phyloP scores from a whole-genome alignment of 805 yeast species.

The Hanseniaspora pseudoguilliermondii region DNA sequence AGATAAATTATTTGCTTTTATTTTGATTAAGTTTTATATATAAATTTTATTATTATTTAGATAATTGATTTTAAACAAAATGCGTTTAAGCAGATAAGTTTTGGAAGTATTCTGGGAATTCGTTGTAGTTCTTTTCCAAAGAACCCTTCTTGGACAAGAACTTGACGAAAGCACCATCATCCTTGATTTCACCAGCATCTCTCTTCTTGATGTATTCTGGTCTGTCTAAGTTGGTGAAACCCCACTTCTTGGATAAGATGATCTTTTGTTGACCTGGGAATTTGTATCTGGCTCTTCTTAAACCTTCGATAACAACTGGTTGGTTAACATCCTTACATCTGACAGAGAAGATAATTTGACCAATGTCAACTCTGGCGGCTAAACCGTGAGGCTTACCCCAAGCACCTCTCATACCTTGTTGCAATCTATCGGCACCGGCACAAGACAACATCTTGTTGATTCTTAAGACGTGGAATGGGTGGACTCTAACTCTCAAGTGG shows the following conservation, averaged over 20 bases:
- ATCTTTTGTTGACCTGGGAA: constrained; percentile 99
- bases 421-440: constrained; percentile 99
- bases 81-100: constrained; percentile 23
- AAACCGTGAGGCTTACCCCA: constrained; percentile 99
- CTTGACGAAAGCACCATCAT: constrained; percentile 99
- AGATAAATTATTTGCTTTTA: not conserved
- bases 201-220: constrained; percentile 88
- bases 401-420: constrained; percentile 99
- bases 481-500: constrained; percentile 99
- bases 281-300: constrained; percentile 99
- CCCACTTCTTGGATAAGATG: constrained; percentile 99
- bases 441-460: constrained; percentile 99
- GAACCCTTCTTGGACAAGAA: constrained; percentile 95
- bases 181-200: constrained; percentile 96
- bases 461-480: constrained; percentile 99
- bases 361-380: constrained; percentile 98
- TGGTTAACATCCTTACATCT: constrained; percentile 98
- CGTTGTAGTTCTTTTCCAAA: constrained; percentile 77
- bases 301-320: constrained; percentile 95
- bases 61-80: not conserved
- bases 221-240: constrained; percentile 99
- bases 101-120: constrained; percentile 75
- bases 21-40: not conserved
- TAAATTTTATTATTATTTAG: not conserved
- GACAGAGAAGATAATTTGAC: constrained; percentile 94